Percentiles rank a stretch among this genome's conserved stretches.
Evolutionary conservation across 228 moss, liverwort and hornwort genomes (phyloP).

Genomic region (Sphagnum magellanicum): DNA sequence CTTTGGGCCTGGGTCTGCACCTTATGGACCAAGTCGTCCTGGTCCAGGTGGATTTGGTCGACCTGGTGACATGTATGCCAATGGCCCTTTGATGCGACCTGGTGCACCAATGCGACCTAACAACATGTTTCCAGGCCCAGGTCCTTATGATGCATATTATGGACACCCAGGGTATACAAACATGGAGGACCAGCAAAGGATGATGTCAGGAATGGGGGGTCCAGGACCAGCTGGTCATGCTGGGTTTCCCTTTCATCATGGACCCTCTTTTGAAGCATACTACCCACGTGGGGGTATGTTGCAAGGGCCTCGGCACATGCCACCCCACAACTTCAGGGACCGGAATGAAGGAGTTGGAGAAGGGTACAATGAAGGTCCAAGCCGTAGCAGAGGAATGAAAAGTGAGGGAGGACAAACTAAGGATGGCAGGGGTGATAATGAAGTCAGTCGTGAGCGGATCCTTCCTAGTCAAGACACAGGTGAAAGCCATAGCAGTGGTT

Average conservation of each 20-base stretch:
- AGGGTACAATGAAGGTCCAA: slow-evolving; percentile 60
- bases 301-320: slow-evolving; percentile 44
- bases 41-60: slow-evolving; percentile 77
- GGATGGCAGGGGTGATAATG: slow-evolving; percentile 41
- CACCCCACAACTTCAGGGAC: slow-evolving; percentile 39
- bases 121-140: slow-evolving; percentile 81
- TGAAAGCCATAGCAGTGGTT: slow-evolving; percentile 46
- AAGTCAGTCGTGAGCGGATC: slow-evolving; percentile 28
- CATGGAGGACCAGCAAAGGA: slow-evolving; percentile 88
- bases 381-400: slow-evolving; percentile 45
- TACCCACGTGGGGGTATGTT: slow-evolving; percentile 30
- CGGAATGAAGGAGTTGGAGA: slow-evolving; percentile 60
- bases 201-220: slow-evolving; percentile 79
- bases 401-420: slow-evolving; percentile 34
- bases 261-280: slow-evolving; percentile 68
- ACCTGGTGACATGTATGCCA: slow-evolving; percentile 84
- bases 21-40: slow-evolving; percentile 59
- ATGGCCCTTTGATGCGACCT: slow-evolving; percentile 62
- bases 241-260: slow-evolving; percentile 55
- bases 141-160: slow-evolving; percentile 79
- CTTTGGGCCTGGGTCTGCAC: slow-evolving; percentile 66
- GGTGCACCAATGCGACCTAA: slow-evolving; percentile 73
- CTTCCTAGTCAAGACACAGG: slow-evolving; percentile 34
- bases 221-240: slow-evolving; percentile 45
- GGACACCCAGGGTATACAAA: slow-evolving; percentile 76